A percentile compares a stretch with the other conserved stretches of the same genome.
These are phyloP conservation scores for Microthlaspi erraticum DNA, from an alignment of 345 rosid genomes.

Conservation along the genomic window DNA sequence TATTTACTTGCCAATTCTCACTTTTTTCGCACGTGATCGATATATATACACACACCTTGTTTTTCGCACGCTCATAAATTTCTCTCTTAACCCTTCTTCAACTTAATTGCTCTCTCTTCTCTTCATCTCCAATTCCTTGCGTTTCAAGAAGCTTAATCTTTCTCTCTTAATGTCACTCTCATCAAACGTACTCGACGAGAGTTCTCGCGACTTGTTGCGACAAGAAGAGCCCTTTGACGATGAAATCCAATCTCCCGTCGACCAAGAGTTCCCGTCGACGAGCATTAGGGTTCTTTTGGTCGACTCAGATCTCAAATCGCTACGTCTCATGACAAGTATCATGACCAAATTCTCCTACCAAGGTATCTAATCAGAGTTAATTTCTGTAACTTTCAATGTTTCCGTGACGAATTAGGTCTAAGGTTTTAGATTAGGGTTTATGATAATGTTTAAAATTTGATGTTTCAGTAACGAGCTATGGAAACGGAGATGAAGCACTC, in stretches of 20 bases:
- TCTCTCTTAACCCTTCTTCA: slow-evolving; percentile 28
- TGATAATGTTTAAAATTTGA: background rate
- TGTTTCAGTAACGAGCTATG: slow-evolving; percentile 26
- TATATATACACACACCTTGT: slow-evolving; percentile 11
- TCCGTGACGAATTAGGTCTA: background rate
- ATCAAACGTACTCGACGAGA: background rate
- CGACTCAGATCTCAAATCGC: slow-evolving; percentile 32
- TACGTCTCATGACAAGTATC: slow-evolving; percentile 2
- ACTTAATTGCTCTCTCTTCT: slow-evolving; percentile 1
- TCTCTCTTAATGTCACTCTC: slow-evolving; percentile 12
- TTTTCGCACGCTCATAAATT: slow-evolving; percentile 33
- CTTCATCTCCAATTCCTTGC: slow-evolving; percentile 11
- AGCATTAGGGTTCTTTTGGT: slow-evolving; percentile 35
- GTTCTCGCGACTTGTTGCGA: slow-evolving; percentile 3
- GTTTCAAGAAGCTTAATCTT: slow-evolving; percentile 10
- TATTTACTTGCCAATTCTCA: slow-evolving; percentile 31
- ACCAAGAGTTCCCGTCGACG: slow-evolving; percentile 11
- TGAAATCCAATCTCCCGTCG: background rate
- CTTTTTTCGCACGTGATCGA: slow-evolving; percentile 20
- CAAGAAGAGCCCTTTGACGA: background rate
- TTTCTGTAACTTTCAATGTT: background rate
- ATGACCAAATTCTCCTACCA: slow-evolving; percentile 30
- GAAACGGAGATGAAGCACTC: slow-evolving; percentile 28
- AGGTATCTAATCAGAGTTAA: slow-evolving; percentile 17
- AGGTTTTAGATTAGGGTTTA: slow-evolving; percentile 5